Conservation (phyloP, 495 filamentous ascomycete genomes). For the Aspergillus leporis region DNA sequence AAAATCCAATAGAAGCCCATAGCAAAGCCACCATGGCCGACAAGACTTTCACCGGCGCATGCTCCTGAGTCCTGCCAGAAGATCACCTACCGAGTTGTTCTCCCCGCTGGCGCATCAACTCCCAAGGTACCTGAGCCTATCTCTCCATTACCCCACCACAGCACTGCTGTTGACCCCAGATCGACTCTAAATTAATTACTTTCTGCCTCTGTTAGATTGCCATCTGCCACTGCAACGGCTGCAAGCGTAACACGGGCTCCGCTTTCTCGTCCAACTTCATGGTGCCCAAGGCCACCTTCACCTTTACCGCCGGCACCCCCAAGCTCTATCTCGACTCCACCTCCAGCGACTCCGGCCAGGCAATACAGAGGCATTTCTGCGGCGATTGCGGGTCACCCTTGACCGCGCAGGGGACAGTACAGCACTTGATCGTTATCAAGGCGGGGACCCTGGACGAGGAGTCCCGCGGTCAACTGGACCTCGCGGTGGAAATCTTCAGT, state of each 20-base stretch:
- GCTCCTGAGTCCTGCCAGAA: slow-evolving; percentile 29
- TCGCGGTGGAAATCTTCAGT: slow-evolving; percentile 25
- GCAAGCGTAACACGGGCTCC: slow-evolving; percentile 33
- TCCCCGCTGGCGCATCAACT: slow-evolving; percentile 18
- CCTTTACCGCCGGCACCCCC: slow-evolving; percentile 23
- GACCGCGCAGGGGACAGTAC: slow-evolving; percentile 13
- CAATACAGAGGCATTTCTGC: slow-evolving; percentile 26
- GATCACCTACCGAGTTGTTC: slow-evolving; percentile 27
- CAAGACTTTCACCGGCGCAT: slow-evolving; percentile 21
- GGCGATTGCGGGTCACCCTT: slow-evolving; percentile 29
- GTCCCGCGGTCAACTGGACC: slow-evolving; percentile 4
- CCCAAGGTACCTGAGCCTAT: slow-evolving; percentile 21
- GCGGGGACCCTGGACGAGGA: slow-evolving; percentile 30
- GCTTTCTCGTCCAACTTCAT: slow-evolving; percentile 31
- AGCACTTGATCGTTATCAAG: slow-evolving; percentile 22
- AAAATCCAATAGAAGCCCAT: no score
- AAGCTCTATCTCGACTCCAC: slow-evolving; percentile 26
- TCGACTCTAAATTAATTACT: not conserved
- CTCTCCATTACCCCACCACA: not conserved
- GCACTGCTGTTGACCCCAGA: not conserved
- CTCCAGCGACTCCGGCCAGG: slow-evolving; percentile 14
- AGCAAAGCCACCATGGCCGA: slow-evolving; percentile 10
- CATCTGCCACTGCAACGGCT: slow-evolving; percentile 35
- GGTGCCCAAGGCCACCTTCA: slow-evolving; percentile 16
- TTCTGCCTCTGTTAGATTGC: slow-evolving; percentile 17